Evolutionary conservation across 257 asterid species (phyloP), one percentile per base, ranked within the genome.

Genomic region (Schizonepeta tenuifolia): DNA sequence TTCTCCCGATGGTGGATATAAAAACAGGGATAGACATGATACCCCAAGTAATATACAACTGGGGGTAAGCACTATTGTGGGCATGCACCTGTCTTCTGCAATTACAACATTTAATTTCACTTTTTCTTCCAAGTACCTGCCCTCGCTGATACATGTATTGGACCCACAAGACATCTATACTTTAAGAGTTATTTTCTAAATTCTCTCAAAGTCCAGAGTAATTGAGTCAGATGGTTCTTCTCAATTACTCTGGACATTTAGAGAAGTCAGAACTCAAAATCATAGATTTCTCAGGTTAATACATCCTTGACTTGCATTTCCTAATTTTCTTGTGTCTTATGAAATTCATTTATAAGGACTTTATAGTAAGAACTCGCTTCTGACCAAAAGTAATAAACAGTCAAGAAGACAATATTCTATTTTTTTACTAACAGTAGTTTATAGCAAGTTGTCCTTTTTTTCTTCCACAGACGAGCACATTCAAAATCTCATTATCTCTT

Each of bases 21-120:
- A 92, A 94, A 79, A 92, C 99, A 46, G 99, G 97, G 78, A 85
- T 95, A 65, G 93, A 92, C 86, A 90, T 95, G 99, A 88, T 95
- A 71, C 96, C 99, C 67, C 99, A 95, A 83, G 96, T 95, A 55
- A 87, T 95, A 54, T 95, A 88, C 85, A 92, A 87, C 83, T 87
- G 97, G 96, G 97, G 96, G 99, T 95, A 72, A 84, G 96, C 84
- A 68, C 53, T 54, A 59, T 58, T 75, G 59, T 47, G 49, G 43
- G 40, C 62, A 61, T 67, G 46, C 68, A 20, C 65, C 63, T 57
- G 53, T 72, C 53, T 24, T 67, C 67, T 53, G 70, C 77, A 56
- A 13, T 36, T 65, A 36, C 36, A 21, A 36, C 59, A 41, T 14
- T 40, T 62, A 1, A 9, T 26, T 61, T 60, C 43, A 0, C 15